phyloP scores from a whole-genome alignment of 1,284 basidiomycete species.

The Ganoderma leucocontextum region DNA sequence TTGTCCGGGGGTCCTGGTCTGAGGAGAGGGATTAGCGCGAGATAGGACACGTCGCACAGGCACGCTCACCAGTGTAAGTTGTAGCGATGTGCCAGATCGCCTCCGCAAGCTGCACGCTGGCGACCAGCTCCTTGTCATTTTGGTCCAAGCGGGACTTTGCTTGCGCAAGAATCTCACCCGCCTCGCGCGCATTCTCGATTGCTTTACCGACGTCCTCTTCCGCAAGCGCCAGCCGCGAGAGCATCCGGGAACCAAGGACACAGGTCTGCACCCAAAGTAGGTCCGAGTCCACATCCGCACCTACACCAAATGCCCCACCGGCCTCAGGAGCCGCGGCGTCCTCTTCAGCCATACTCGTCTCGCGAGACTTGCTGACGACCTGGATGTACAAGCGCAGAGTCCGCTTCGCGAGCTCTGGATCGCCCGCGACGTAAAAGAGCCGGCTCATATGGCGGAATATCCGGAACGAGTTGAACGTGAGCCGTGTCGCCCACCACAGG shows the following conservation, averaged over 20 bases:
- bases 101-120: conserved; percentile 68
- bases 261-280: conserved; percentile 75
- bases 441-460: conserved; percentile 86
- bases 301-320: conserved; percentile 40
- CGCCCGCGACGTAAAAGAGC: conserved; percentile 71
- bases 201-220: conserved; percentile 50
- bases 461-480: conserved; percentile 91
- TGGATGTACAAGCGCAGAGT: conserved; percentile 86
- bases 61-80: conserved; percentile 62
- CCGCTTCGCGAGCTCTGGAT: conserved; percentile 73
- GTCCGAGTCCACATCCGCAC: conserved; percentile 64
- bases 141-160: conserved; percentile 60
- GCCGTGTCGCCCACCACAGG: conserved; percentile 90
- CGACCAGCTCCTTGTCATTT: conserved; percentile 56
- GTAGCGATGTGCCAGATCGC: conserved; percentile 70
- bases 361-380: conserved; percentile 80
- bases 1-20: conserved; percentile 74
- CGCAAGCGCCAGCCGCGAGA: conserved; percentile 60
- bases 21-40: conserved; percentile 19
- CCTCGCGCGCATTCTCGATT: conserved; percentile 61
- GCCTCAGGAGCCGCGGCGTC: conserved; percentile 35
- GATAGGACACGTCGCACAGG: background rate
- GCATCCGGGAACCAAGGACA: conserved; percentile 77
- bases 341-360: conserved; percentile 53
- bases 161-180: conserved; percentile 61